These are phyloP conservation scores for Arabis alpina DNA, from an alignment of 345 rosid species.

Conservation along the genomic window DNA sequence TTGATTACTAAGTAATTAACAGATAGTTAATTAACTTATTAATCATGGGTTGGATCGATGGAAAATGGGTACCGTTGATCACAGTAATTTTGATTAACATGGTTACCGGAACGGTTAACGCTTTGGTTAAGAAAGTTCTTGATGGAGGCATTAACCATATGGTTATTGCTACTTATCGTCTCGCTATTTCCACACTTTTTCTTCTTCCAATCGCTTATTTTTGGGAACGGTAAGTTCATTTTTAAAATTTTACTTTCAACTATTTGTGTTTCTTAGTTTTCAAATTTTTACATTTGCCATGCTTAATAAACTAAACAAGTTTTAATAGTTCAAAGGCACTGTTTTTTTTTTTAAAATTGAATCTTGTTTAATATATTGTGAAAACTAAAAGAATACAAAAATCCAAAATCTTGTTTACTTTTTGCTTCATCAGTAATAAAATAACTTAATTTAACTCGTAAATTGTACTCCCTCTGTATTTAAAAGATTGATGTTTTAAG, in stretches of 20 bases:
- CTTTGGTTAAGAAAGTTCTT: slow-evolving; percentile 62
- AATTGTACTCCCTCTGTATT: no score
- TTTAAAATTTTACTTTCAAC: neutral
- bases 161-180: slow-evolving; percentile 64
- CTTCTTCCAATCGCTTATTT: slow-evolving; percentile 61
- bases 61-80: slow-evolving; percentile 54
- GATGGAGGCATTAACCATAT: slow-evolving; percentile 60
- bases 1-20: slow-evolving; percentile 14
- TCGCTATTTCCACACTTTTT: slow-evolving; percentile 53
- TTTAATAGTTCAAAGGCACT: no score
- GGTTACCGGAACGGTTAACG: slow-evolving; percentile 50
- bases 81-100: slow-evolving; percentile 42
- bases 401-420: no score
- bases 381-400: no score
- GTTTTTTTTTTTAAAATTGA: no score
- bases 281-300: neutral
- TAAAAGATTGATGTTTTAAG: no score
- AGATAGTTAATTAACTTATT: slow-evolving; percentile 4
- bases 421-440: no score
- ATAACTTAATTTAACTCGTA: no score
- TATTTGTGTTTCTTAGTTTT: neutral
- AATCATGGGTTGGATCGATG: slow-evolving; percentile 40
- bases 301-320: neutral
- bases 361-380: no score
- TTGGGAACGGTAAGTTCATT: slow-evolving; percentile 53